phyloP scores from a whole-genome alignment of 2,329 filamentous ascomycete species.

The Ophiocordyceps polyrhachis-furcata region DNA sequence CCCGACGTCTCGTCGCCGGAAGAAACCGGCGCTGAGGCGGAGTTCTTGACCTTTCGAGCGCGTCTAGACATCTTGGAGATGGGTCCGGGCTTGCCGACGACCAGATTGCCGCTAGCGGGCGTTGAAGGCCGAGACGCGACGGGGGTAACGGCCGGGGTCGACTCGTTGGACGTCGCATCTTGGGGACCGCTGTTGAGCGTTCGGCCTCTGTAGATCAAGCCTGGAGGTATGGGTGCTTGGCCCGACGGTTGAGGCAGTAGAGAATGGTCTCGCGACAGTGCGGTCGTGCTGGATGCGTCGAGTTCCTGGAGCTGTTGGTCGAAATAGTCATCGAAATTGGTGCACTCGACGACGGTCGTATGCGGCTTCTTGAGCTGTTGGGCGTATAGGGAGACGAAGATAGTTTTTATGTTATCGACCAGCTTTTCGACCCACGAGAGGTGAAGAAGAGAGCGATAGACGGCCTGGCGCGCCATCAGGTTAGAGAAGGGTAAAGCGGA shows the following conservation, averaged over 20 bases:
- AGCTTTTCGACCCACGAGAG: constrained; percentile 95
- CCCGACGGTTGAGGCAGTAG: constrained; percentile 11
- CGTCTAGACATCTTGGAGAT: constrained; percentile 63
- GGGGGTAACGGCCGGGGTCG: constrained; percentile 51
- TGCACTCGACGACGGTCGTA: constrained; percentile 59
- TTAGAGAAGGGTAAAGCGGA: too few relatives aligned
- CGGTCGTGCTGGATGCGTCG: constrained; percentile 30
- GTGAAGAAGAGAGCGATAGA: constrained; percentile 89
- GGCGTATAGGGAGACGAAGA: constrained; percentile 81
- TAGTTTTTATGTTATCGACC: constrained; percentile 80
- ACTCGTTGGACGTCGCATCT: constrained; percentile 38
- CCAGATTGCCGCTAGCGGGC: constrained; percentile 40
- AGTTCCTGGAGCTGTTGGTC: constrained; percentile 80
- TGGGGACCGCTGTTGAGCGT: constrained; percentile 15
- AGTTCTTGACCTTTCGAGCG: constrained; percentile 52
- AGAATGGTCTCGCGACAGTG: constrained; percentile 13
- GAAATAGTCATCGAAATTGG: constrained; percentile 78
- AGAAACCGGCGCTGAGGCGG: constrained; percentile 45
- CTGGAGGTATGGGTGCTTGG: constrained; percentile 14
- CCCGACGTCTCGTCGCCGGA: constrained; percentile 65
- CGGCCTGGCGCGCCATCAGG: constrained; percentile 46
- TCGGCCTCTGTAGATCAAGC: constrained; percentile 21
- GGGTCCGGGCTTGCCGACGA: constrained; percentile 58
- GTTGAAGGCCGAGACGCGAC: constrained; percentile 65
- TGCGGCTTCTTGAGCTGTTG: constrained; percentile 70